phyloP scores from a whole-genome alignment of 108 stramenopile genomes.

The Phaeodactylum tricornutum region DNA sequence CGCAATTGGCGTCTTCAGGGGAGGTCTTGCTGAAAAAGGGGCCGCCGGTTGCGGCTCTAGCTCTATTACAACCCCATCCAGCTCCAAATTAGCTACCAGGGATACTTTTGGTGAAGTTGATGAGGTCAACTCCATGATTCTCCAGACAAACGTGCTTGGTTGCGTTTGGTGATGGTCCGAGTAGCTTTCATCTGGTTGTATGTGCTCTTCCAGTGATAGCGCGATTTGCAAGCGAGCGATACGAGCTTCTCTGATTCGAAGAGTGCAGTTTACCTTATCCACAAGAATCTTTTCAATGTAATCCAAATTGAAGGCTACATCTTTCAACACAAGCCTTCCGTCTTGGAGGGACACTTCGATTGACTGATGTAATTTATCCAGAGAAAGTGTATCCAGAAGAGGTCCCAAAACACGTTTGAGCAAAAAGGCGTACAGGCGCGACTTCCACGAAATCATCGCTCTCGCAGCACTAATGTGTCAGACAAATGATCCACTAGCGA shows the following conservation, averaged over 20 bases:
- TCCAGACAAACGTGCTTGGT: constrained; percentile 29
- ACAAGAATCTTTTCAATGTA: constrained; percentile 16
- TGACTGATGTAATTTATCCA: constrained; percentile 39
- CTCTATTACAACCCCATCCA: constrained; percentile 33
- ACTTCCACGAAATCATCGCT: constrained; percentile 29
- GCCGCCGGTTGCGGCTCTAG: no score
- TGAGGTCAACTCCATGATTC: constrained; percentile 29
- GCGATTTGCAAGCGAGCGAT: not conserved
- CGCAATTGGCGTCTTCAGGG: no score
- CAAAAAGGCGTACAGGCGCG: constrained; percentile 61
- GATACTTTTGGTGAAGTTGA: constrained; percentile 19
- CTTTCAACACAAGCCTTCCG: constrained; percentile 42
- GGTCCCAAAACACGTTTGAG: constrained; percentile 62
- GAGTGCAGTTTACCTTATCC: not conserved
- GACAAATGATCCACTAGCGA: no score
- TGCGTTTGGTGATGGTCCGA: not conserved
- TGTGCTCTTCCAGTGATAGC: not conserved
- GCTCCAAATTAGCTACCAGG: constrained; percentile 27
- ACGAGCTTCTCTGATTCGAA: not conserved
- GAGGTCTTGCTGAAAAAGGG: no score
- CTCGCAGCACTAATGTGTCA: no score
- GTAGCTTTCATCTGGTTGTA: no score
- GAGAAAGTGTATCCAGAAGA: constrained; percentile 34
- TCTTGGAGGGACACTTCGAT: constrained; percentile 61
- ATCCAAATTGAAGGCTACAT: constrained; percentile 45